phyloP scores from a whole-genome alignment of 192 early-diverging fungal species.

The Diversispora epigaea region DNA sequence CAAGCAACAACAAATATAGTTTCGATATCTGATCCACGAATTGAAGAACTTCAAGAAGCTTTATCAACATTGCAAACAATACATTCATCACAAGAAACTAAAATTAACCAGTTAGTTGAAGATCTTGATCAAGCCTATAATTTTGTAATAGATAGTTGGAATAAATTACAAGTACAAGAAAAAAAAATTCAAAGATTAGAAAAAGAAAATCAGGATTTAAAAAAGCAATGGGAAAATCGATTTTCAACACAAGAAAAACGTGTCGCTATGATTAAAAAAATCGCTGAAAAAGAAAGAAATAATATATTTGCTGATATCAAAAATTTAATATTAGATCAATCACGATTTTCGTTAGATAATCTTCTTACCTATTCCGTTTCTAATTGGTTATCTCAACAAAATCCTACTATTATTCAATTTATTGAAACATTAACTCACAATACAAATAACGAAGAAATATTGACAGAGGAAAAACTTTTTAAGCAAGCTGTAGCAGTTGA shows the following conservation, averaged over 20 bases:
- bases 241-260: neutral
- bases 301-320: neutral
- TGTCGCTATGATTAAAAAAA: neutral
- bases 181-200: too few relatives aligned
- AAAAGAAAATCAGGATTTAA: too few relatives aligned
- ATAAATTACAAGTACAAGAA: too few relatives aligned
- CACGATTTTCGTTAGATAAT: neutral
- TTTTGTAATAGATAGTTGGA: too few relatives aligned
- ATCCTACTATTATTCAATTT: neutral
- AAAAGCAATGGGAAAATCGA: too few relatives aligned
- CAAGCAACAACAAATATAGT: too few relatives aligned
- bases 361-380: neutral
- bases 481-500: neutral
- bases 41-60: too few relatives aligned
- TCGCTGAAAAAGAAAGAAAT: neutral
- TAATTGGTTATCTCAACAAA: neutral
- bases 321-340: neutral
- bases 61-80: too few relatives aligned
- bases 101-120: too few relatives aligned
- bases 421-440: neutral
- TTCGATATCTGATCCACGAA: too few relatives aligned
- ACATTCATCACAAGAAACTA: too few relatives aligned
- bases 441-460: neutral
- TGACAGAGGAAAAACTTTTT: neutral
- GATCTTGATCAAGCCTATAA: too few relatives aligned